These are phyloP conservation scores for Cyberlindnera bimundalis DNA, from an alignment of 805 yeast species.

Conservation along the genomic window DNA sequence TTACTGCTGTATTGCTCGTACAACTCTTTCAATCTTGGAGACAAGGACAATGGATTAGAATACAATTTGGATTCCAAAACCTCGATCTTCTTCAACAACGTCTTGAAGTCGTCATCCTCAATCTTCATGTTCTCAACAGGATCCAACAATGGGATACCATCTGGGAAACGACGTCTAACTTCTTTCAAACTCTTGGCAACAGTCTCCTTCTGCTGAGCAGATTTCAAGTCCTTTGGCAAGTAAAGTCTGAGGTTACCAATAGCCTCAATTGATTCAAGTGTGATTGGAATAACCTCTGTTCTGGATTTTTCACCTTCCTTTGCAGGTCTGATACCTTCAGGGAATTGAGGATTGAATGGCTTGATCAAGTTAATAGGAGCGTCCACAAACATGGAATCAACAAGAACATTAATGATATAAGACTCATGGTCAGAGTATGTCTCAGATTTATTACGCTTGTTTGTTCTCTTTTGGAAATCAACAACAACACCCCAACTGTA, in stretches of 20 bases:
- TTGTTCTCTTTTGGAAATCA: conserved; percentile 65
- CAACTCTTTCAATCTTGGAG: conserved; percentile 56
- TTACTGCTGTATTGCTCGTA: conserved; percentile 66
- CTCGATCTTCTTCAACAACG: conserved; percentile 71
- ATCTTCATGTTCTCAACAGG: conserved; percentile 93
- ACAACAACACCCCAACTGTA: conserved; percentile 98
- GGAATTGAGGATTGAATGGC: conserved; percentile 71
- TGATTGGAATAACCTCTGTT: conserved; percentile 79
- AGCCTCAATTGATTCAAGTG: conserved; percentile 68
- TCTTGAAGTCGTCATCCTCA: conserved; percentile 71
- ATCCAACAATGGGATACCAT: conserved; percentile 87
- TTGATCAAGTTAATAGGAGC: conserved; percentile 82
- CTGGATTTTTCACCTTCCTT: conserved; percentile 64
- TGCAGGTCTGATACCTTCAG: conserved; percentile 88
- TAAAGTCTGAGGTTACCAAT: conserved; percentile 79
- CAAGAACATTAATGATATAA: conserved; percentile 81
- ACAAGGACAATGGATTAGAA: conserved; percentile 63
- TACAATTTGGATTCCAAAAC: conserved; percentile 73
- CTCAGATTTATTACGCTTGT: conserved; percentile 55
- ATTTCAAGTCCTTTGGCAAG: conserved; percentile 72
- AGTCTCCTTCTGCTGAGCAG: conserved; percentile 56
- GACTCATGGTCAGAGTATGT: conserved; percentile 81
- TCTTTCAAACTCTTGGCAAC: conserved; percentile 72
- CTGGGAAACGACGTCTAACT: conserved; percentile 79
- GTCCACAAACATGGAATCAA: conserved; percentile 72